Base-by-base conservation (phyloP, 2,329 filamentous ascomycete genomes). In the Sodiomyces alkalinus region DNA sequence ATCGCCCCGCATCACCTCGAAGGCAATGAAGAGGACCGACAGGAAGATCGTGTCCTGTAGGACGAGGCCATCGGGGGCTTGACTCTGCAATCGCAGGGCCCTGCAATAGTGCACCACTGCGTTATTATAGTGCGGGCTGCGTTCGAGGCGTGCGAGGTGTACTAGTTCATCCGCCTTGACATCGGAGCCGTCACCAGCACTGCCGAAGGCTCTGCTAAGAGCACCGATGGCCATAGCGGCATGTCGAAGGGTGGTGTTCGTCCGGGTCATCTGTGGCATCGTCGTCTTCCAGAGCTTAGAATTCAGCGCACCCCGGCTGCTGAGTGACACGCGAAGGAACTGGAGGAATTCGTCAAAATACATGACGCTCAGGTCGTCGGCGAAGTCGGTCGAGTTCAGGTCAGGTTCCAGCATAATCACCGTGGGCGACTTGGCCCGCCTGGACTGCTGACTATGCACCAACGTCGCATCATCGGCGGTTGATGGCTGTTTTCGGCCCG, bases 151-250 rank as follows among this genome's bases (percentile, higher is more conserved):
- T 16, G 5, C 15, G 9, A 11, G 13, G 9, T 8, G 3, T 10
- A 4, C 9, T 7, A 17, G 23, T 2, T 17, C 10, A 3, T 26
- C 15, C 8, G 23, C 15, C n/a, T n/a, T n/a, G n/a, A n/a, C n/a
- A n/a, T n/a, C n/a, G 9, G 13, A 11, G 10, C 14, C n/a, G 4
- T 9, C 13, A 11, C 16, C 14, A 17, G 23, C 23, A 7, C 10
- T 10, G 14, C 14, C 17, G 11, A 23, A 23, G 3, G 54, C 52
- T 25, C 45, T 52, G 14, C 51, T 48, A 9, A 58, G 33, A 4
- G 54, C 54, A 1, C 54, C 54, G 10, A 58, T 46, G 6, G 53
- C 51, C 46, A 58, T 56, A 28, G 54, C 54, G 3, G 46, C 54
- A 22, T 51, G 53, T 15, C 54, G 43, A 5, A 58, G 35, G 0